These are phyloP conservation scores for Penicillium sp. DNA, from an alignment of 2,329 filamentous ascomycete species.

Conservation along the genomic window DNA sequence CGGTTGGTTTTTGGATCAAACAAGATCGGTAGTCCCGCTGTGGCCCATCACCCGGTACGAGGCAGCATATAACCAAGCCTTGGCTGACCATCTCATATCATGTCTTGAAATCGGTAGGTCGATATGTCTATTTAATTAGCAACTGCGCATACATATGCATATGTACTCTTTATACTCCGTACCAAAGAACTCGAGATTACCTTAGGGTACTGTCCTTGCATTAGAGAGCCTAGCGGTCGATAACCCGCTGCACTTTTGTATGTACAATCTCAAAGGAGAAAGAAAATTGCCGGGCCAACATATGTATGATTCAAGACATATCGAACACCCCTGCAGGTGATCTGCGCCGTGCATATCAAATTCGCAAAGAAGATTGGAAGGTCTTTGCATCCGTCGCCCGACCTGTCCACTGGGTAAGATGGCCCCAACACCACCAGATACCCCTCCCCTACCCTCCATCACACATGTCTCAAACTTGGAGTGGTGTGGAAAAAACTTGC, in stretches of 20 bases:
- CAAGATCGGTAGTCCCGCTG: not conserved
- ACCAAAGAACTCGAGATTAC: not conserved
- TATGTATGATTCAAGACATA: conserved; percentile 12
- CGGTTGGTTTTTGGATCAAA: not conserved
- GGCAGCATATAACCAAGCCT: too few species aligned
- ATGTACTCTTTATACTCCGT: too few species aligned
- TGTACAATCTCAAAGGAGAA: not conserved
- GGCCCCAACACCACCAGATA: not conserved
- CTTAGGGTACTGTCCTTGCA: conserved; percentile 14
- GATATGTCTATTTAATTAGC: not conserved
- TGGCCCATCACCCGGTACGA: too few species aligned
- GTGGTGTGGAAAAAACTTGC: not conserved
- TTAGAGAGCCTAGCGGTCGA: not conserved
- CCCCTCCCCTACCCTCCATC: not conserved
- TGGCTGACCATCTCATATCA: not conserved
- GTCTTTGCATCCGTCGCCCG: conserved; percentile 7
- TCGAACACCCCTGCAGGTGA: conserved; percentile 22
- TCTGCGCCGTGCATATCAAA: conserved; percentile 16
- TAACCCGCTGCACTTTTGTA: not conserved
- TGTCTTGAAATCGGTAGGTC: conserved; percentile 1
- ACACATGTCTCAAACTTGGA: not conserved
- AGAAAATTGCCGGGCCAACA: not conserved
- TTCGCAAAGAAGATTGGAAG: conserved; percentile 17
- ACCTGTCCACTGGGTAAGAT: not conserved
- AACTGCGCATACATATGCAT: not conserved